Conservation (phyloP, 2,329 filamentous ascomycete species). For the Penicillium sp. region DNA sequence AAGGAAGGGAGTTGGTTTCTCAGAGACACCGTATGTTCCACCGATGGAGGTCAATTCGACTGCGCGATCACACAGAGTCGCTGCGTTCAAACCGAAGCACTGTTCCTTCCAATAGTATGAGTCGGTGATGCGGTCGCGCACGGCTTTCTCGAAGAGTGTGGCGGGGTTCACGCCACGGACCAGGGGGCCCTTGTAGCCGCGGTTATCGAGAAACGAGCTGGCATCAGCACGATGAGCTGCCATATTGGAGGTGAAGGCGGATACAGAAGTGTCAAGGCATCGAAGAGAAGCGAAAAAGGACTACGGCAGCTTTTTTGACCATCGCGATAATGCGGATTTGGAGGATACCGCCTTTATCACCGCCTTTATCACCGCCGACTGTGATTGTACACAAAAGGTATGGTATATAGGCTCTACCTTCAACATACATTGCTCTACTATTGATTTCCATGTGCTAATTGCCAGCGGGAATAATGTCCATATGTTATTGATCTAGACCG, state of each 20-base stretch:
- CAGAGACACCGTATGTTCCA: slow-evolving; percentile 79
- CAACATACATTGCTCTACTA: background rate
- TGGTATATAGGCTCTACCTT: background rate
- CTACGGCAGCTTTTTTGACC: background rate
- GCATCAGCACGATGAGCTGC: slow-evolving; percentile 73
- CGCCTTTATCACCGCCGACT: background rate
- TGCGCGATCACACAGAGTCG: slow-evolving; percentile 80
- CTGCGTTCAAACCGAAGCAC: slow-evolving; percentile 89
- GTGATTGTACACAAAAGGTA: background rate
- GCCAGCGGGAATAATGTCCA: background rate
- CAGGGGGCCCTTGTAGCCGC: slow-evolving; percentile 72
- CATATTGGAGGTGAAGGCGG: slow-evolving; percentile 34
- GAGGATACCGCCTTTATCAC: background rate
- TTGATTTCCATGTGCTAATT: background rate
- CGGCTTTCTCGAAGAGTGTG: slow-evolving; percentile 93
- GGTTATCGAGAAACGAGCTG: slow-evolving; percentile 76
- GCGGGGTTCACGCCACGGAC: slow-evolving; percentile 91
- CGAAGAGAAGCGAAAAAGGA: slow-evolving; percentile 5
- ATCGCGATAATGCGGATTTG: slow-evolving; percentile 1
- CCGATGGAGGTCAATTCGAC: slow-evolving; percentile 81
- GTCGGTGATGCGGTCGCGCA: slow-evolving; percentile 92
- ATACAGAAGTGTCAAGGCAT: background rate
- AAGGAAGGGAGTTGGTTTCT: slow-evolving; percentile 85
- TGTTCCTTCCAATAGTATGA: slow-evolving; percentile 99
- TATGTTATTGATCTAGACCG: background rate